phyloP scores from a whole-genome alignment of 129 eudicot species.

The carrot (Daucus carota) region DH1_v3.0 NC_030382.2:25988501-25989000 shows the following conservation, averaged over 20 bases:
- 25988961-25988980: slow-evolving; percentile 42
- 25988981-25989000: slow-evolving; percentile 47
- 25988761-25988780: slow-evolving; percentile 56
- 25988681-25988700: slow-evolving; percentile 43
- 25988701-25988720: slow-evolving; percentile 77
- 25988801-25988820: slow-evolving; percentile 22
- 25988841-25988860: slow-evolving; percentile 28
- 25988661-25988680: slow-evolving; percentile 45
- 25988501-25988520: slow-evolving; percentile 28
- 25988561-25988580: slow-evolving; percentile 52
- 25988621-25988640: slow-evolving; percentile 53
- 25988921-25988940: slow-evolving; percentile 44
- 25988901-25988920: slow-evolving; percentile 41
- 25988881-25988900: slow-evolving; percentile 34
- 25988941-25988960: slow-evolving; percentile 48
- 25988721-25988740: slow-evolving; percentile 65
- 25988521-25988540: slow-evolving; percentile 22
- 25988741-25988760: slow-evolving; percentile 59
- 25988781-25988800: slow-evolving; percentile 35
- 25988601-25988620: slow-evolving; percentile 58
- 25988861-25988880: slow-evolving; percentile 33
- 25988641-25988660: slow-evolving; percentile 44
- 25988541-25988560: slow-evolving; percentile 34
- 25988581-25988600: slow-evolving; percentile 50
- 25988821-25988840: slow-evolving; percentile 31